Evolutionary conservation across 352 stramenopile species (phyloP).

Genomic region (Pythium chondricola): DNA sequence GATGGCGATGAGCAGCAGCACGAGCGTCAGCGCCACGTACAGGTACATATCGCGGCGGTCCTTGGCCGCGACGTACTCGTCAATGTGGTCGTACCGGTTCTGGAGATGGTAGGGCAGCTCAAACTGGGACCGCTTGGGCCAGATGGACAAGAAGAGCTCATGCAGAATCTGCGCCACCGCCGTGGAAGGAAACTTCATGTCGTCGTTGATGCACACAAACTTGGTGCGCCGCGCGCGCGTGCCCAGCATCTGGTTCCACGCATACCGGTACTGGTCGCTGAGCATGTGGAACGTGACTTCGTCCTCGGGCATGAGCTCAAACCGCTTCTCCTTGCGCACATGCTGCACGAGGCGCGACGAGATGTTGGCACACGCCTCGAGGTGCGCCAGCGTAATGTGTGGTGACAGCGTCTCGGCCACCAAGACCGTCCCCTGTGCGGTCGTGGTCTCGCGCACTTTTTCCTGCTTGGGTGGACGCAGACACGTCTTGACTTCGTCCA

Average conservation of each 20-base stretch:
- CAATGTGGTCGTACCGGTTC: constrained; percentile 81
- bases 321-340: constrained; percentile 52
- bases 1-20: constrained; percentile 39
- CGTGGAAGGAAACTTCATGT: constrained; percentile 88
- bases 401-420: constrained; percentile 71
- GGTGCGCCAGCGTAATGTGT: constrained; percentile 58
- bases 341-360: constrained; percentile 51
- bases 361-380: constrained; percentile 45
- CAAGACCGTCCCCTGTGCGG: constrained; percentile 45
- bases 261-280: constrained; percentile 86
- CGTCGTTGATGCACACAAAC: constrained; percentile 96
- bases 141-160: constrained; percentile 91
- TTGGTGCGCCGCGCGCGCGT: constrained; percentile 89
- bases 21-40: constrained; percentile 21
- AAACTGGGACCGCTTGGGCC: constrained; percentile 88
- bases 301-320: constrained; percentile 67
- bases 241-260: constrained; percentile 89
- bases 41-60: constrained; percentile 36
- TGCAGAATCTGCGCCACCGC: constrained; percentile 81
- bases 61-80: constrained; percentile 59
- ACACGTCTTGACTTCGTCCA: constrained; percentile 61
- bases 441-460: constrained; percentile 60
- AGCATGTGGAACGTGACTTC: constrained; percentile 96
- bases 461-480: constrained; percentile 65
- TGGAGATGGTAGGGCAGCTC: constrained; percentile 86